Base-by-base conservation (phyloP, 2,329 filamentous ascomycete species). In the Sporothrix globosa region DNA sequence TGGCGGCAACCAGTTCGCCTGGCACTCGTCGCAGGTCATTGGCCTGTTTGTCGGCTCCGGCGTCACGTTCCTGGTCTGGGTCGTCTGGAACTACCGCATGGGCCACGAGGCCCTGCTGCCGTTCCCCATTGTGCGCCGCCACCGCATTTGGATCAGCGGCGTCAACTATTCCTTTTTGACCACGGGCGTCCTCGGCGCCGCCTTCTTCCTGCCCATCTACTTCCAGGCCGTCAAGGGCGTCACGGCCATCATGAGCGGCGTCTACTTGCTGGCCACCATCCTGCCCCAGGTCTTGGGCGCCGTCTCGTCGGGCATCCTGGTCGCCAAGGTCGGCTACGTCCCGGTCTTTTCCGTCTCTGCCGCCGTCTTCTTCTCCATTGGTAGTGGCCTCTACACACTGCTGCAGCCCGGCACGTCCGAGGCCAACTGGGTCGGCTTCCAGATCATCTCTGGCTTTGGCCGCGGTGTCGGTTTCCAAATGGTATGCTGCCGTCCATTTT, bases 1-100 rank as follows among this genome's bases (percentile, higher is more conserved):
- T 67, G 83, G 83, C 21, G 77, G 82, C 3, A 77, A 73, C 3
- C 75, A 77, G 0, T 81, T 81, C 72, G 67, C 79, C 0, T 85
- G 83, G 83, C 73, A 75, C 19, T 81, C 79, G 0, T 69, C 79
- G 0, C 73, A 73, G 0, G 77, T 84, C 6, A 82, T 84, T 54
- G 82, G 82, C 3, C 75, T 84, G 9, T 81, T 85, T 61, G 77
- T 77, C 58, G 82, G 82, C 13, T 72, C 79, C 1, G 79, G 72
- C 1, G 71, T 78, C 0, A 74, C 74, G 0, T 77, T 83, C 4
- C 79, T 83, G 48, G 81, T 83, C 11, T 81, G 84, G 67, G 75
- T 80, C 3, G 58, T 76, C 9, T 85, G 83, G 82, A 81, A 86
- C 68, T 76, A 75, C 71, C 77, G 76, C 53, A 60, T 63, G 10